A percentile compares a stretch with the other conserved stretches of the same genome.
phyloP scores from a whole-genome alignment of 148 eudicot species.

The Euryodendron excelsum region DNA sequence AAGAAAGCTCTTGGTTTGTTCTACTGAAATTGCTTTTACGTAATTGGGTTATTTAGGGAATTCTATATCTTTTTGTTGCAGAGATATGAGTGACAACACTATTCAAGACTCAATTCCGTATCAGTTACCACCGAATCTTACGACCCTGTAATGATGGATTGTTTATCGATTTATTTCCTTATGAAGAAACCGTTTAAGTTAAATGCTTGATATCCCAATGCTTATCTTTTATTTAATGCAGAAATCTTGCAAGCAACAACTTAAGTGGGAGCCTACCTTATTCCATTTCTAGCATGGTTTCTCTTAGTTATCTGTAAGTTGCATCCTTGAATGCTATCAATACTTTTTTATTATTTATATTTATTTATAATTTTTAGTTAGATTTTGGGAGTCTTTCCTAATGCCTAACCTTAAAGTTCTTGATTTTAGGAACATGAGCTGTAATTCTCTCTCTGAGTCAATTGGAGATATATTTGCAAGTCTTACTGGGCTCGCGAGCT shows the following conservation, averaged over 20 bases:
- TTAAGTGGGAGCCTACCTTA: constrained; percentile 77
- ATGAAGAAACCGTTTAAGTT: not conserved
- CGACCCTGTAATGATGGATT: constrained; percentile 54
- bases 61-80: constrained; percentile 22
- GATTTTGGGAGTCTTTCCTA: constrained; percentile 17
- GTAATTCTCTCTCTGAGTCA: constrained; percentile 59
- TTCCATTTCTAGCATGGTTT: constrained; percentile 59
- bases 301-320: constrained; percentile 72
- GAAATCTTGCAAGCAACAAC: constrained; percentile 83
- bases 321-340: not conserved
- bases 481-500: constrained; percentile 56
- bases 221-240: constrained; percentile 34
- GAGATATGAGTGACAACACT: constrained; percentile 88
- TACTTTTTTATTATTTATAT: not conserved
- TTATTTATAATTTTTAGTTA: not conserved
- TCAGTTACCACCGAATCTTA: constrained; percentile 86
- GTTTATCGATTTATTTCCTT: not conserved
- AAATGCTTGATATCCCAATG: constrained; percentile 1
- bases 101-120: constrained; percentile 80
- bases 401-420: constrained; percentile 17
- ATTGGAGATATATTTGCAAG: constrained; percentile 77
- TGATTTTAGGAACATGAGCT: constrained; percentile 68
- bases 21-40: not conserved
- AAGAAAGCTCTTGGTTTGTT: constrained; percentile 23
- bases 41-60: constrained; percentile 2